Base-by-base conservation (phyloP, 1,284 basidiomycete genomes). In the Sanguinoderma infundibulare region DNA sequence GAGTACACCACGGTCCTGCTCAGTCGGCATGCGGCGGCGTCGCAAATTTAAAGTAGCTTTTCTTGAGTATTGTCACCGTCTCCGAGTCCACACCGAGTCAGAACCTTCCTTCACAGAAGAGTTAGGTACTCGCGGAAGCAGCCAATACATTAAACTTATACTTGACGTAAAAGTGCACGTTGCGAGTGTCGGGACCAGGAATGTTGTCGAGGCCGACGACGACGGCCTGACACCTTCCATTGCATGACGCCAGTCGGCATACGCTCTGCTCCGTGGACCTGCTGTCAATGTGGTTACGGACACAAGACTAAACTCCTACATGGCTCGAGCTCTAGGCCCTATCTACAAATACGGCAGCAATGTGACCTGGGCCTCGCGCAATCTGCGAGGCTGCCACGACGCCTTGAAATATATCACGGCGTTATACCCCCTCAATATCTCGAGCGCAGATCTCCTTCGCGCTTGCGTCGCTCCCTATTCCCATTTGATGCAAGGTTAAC, bases 1-100 rank as follows among this genome's bases (percentile, higher is more conserved):
- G 12, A 22, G 35, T 35, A 38, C 55, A 46, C 54, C 55, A 22
- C 46, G 55, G 53, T 40, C 55, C 44, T 47, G 32, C 28, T 28
- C n/a, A n/a, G n/a, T n/a, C n/a, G n/a, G n/a, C n/a, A n/a, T n/a
- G n/a, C n/a, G n/a, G n/a, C n/a, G n/a, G n/a, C n/a, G n/a, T n/a
- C n/a, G n/a, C n/a, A n/a, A n/a, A n/a, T n/a, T n/a, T n/a, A n/a
- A n/a, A n/a, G n/a, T n/a, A n/a, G n/a, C 38, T 17, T n/a, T 30
- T 26, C 14, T 12, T 24, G 28, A 20, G 44, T 4, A 6, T n/a
- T 24, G n/a, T 22, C 49, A 51, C 30, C 49, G 26, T 51, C 22
- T 22, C n/a, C n/a, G n/a, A n/a, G n/a, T 24, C 42, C 42, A 44
- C 42, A 44, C 22, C 24, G 9, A 22, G 24, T 9, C 20, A 26